A percentile compares a stretch with the other conserved stretches of the same genome.
Evolutionary conservation across 2,329 filamentous ascomycete species (phyloP).

Genomic region (Scopulariopsis brevicaulis): DNA sequence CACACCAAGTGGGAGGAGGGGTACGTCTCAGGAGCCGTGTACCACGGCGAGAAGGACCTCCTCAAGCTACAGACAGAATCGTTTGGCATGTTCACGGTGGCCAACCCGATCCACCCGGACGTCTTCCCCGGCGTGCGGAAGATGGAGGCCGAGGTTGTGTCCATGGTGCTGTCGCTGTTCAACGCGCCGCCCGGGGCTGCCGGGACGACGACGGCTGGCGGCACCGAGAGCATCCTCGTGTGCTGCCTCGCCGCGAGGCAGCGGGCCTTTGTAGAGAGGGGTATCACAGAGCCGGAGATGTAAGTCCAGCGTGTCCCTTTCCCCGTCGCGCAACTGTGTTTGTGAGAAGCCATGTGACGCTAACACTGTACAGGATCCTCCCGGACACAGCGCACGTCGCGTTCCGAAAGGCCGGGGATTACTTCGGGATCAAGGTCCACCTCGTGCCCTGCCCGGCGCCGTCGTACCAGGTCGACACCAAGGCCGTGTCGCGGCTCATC

Average conservation of each 20-base stretch:
- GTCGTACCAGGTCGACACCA: constrained; percentile 70
- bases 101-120: constrained; percentile 95
- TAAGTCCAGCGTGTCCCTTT: constrained; percentile 27
- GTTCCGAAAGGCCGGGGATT: constrained; percentile 88
- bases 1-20: constrained; percentile 97
- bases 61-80: constrained; percentile 82
- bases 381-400: constrained; percentile 92
- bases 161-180: constrained; percentile 87
- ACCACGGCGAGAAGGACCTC: constrained; percentile 80
- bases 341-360: neutral
- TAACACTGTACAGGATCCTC: constrained; percentile 54
- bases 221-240: constrained; percentile 95
- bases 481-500: constrained; percentile 69
- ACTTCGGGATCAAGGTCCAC: constrained; percentile 95
- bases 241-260: constrained; percentile 84
- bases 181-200: constrained; percentile 77
- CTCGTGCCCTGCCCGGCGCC: constrained; percentile 80
- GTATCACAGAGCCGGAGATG: constrained; percentile 92
- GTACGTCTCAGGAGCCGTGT: constrained; percentile 86
- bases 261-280: constrained; percentile 75
- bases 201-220: constrained; percentile 83
- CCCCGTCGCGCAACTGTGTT: neutral
- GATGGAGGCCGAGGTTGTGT: constrained; percentile 97
- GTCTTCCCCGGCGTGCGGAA: constrained; percentile 96
- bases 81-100: constrained; percentile 86